These are phyloP conservation scores for Aspergillus felis DNA, from an alignment of 2,329 filamentous ascomycete species.

Conservation along the genomic window DNA sequence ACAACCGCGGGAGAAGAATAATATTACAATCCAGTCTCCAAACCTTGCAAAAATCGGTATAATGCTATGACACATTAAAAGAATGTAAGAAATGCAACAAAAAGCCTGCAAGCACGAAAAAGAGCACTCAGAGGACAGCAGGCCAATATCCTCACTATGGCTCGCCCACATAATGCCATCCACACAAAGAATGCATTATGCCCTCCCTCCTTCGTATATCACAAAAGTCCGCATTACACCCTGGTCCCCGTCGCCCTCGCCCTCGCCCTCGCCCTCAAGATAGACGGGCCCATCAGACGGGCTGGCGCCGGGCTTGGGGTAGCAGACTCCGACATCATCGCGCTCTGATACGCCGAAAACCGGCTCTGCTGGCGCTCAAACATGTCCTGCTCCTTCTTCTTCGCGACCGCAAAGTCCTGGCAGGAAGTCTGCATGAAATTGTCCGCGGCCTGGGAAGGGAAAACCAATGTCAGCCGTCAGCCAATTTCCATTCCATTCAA, in stretches of 20 bases:
- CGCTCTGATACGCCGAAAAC: background rate
- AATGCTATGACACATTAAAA: background rate
- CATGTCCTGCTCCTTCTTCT: background rate
- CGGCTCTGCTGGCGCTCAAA: background rate
- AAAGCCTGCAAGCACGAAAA: background rate
- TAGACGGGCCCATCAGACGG: background rate
- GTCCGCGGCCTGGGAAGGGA: background rate
- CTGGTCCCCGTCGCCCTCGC: background rate
- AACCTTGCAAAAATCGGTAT: background rate
- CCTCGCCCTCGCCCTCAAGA: background rate
- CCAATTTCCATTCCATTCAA: background rate
- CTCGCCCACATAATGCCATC: background rate
- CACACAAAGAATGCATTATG: background rate
- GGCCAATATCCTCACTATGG: background rate
- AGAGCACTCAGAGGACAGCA: background rate
- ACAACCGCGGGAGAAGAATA: background rate
- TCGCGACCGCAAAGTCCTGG: background rate
- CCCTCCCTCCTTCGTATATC: background rate
- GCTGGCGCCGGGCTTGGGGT: too few relatives aligned
- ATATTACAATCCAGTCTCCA: background rate
- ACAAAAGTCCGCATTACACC: background rate
- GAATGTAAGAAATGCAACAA: background rate
- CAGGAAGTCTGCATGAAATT: background rate
- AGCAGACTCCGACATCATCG: background rate
- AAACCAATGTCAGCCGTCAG: background rate